Evolutionary conservation across 192 early-diverging fungal genomes (phyloP).

Genomic region (Linnemannia elongata): DNA sequence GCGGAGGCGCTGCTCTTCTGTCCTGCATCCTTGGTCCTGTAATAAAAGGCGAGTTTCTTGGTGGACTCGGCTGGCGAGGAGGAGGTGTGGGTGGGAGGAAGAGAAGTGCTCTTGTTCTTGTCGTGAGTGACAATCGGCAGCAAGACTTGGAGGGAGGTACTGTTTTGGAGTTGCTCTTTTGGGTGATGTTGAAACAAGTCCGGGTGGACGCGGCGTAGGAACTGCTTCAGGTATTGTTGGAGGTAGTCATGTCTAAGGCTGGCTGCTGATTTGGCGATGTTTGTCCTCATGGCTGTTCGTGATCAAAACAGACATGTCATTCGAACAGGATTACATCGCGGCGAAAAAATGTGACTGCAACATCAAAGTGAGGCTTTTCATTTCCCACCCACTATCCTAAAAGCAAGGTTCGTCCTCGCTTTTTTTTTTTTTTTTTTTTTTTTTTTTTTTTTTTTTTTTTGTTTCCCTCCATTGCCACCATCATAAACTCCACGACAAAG

Average conservation of each 20-base stretch:
- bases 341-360: background rate
- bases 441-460: background rate
- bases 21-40: slow-evolving; percentile 9
- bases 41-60: slow-evolving; percentile 30
- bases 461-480: slow-evolving; percentile 10
- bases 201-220: slow-evolving; percentile 45
- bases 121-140: slow-evolving; percentile 26
- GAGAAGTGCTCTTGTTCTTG: background rate
- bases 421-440: background rate
- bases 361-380: background rate
- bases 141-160: slow-evolving; percentile 37
- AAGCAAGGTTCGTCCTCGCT: background rate
- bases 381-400: too few relatives aligned
- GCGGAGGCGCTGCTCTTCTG: background rate
- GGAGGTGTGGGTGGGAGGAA: background rate
- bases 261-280: slow-evolving; percentile 6
- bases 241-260: slow-evolving; percentile 28
- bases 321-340: too few relatives aligned
- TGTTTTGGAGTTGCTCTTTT: slow-evolving; percentile 50
- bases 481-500: background rate
- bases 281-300: background rate
- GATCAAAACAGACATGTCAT: background rate
- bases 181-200: slow-evolving; percentile 51
- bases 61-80: background rate
- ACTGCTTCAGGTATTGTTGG: slow-evolving; percentile 40